These are phyloP conservation scores for Fraxinus sp. DNA, from an alignment of 305 asterid species.

Conservation along the genomic window DNA sequence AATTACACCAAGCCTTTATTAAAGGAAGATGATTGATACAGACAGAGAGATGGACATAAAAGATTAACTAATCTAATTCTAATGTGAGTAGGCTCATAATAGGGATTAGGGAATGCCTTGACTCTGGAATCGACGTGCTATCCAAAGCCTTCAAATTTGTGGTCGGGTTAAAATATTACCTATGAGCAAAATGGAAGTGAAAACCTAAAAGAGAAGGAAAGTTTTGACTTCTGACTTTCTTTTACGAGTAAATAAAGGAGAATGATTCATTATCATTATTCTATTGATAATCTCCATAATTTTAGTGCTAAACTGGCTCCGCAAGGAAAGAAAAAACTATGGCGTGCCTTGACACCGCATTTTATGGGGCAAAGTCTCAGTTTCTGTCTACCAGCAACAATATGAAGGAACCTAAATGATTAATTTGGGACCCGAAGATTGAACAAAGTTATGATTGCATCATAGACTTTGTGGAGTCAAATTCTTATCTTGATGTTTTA, in stretches of 20 bases:
- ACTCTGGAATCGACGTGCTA: background rate
- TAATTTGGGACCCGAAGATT: slow-evolving; percentile 25
- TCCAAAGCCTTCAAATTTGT: background rate
- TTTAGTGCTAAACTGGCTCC: slow-evolving; percentile 12
- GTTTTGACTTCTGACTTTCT: background rate
- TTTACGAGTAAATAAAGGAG: background rate
- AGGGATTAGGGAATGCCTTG: background rate
- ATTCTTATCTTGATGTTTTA: background rate
- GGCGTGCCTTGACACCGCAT: slow-evolving; percentile 41
- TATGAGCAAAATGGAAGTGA: background rate
- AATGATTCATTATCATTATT: background rate
- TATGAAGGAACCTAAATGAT: slow-evolving; percentile 20
- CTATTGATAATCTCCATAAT: slow-evolving; percentile 3
- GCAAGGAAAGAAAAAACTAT: slow-evolving; percentile 6
- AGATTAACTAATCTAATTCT: background rate
- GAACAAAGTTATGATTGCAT: background rate
- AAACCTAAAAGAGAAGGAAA: background rate
- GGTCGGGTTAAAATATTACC: background rate
- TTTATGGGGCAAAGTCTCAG: slow-evolving; percentile 26
- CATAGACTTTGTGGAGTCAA: background rate
- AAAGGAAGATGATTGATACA: background rate
- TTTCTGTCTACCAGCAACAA: slow-evolving; percentile 19
- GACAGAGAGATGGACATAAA: background rate
- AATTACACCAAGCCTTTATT: background rate
- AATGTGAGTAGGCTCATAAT: background rate